Base-by-base conservation (phyloP, 805 yeast genomes). In the Spathaspora sp. region DNA sequence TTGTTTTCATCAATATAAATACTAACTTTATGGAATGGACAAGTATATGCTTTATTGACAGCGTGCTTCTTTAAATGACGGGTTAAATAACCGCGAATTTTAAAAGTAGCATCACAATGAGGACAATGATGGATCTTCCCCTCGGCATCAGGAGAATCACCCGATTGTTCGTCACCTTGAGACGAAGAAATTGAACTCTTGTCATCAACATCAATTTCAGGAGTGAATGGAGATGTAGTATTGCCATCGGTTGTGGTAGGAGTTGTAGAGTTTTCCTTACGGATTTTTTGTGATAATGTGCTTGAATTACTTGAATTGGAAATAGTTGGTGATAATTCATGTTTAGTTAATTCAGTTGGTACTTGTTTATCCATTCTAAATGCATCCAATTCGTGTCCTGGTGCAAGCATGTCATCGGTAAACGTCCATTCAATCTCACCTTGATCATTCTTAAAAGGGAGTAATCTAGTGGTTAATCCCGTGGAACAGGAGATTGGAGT, bases 341-440 rank as follows among this genome's bases (percentile, higher is more conserved):
- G 20, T 38, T 35, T n/a, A n/a, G n/a, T 35, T 14, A 35, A 16
- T 35, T 35, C 18, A 35, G n/a, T 32, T 5, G 38, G 29, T 28
- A 29, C n/a, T 31, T n/a, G 46, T 43, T 42, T 20, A 39, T 43
- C 38, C 9, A 60, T 51, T 50, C 64, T 65, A 53, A 66, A 67
- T 11, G 58, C 62, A 31, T 68, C 71, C 47, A 66, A 56, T 52
- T 65, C 72, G 49, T 57, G 49, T 5, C 62, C 69, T 14, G 62
- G 56, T 32, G 50, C 47, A 11, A 60, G 45, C 14, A 35, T 16
- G 54, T 73, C 77, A 42, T 79, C 82, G 20, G 78, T 75, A 50
- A 83, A 73, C 14, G 75, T 74, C 81, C 86, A 83, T 51, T 80
- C 83, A 14, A 82, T 73, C 55, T 80, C 82, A 2, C 87, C 88